Evolutionary conservation across 2,329 filamentous ascomycete genomes (phyloP).

Genomic region (Aspergillus novoparasiticus): DNA sequence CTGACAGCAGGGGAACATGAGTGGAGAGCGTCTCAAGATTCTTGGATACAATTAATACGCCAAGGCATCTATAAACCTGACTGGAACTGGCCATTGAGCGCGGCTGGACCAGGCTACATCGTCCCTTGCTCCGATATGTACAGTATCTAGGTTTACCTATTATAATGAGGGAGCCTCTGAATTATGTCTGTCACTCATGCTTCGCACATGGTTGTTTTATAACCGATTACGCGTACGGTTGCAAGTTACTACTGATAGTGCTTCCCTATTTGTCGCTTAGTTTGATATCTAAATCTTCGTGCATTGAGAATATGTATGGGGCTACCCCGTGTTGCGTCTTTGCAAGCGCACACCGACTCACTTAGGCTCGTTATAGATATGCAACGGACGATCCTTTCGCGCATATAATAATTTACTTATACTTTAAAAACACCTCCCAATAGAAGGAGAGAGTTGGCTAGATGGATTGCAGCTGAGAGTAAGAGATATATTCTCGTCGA

Average conservation of each 20-base stretch:
- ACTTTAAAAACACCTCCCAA: background rate
- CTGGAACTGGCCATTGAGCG: background rate
- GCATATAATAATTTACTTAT: background rate
- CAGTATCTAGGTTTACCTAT: too few species aligned
- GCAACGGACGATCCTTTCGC: background rate
- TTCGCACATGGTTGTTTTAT: background rate
- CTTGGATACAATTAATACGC: background rate
- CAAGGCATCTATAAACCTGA: rapidly evolving
- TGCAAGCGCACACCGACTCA: background rate
- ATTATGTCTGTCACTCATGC: too few species aligned
- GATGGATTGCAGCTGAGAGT: too few species aligned
- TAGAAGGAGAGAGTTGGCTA: background rate
- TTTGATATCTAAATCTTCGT: background rate
- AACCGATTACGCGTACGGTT: background rate
- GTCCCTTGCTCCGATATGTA: background rate
- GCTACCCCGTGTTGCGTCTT: background rate
- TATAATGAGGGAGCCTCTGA: too few species aligned
- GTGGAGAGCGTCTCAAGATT: too few species aligned
- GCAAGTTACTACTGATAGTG: background rate
- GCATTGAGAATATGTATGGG: background rate
- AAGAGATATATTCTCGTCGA: too few species aligned
- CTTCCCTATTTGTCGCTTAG: background rate
- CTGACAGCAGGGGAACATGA: background rate
- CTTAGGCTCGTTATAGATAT: background rate
- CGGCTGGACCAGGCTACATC: background rate